Percentiles rank a stretch among this genome's conserved stretches.
phyloP scores from a whole-genome alignment of 2,329 filamentous ascomycete genomes.

The Endocalyx cinctus region DNA sequence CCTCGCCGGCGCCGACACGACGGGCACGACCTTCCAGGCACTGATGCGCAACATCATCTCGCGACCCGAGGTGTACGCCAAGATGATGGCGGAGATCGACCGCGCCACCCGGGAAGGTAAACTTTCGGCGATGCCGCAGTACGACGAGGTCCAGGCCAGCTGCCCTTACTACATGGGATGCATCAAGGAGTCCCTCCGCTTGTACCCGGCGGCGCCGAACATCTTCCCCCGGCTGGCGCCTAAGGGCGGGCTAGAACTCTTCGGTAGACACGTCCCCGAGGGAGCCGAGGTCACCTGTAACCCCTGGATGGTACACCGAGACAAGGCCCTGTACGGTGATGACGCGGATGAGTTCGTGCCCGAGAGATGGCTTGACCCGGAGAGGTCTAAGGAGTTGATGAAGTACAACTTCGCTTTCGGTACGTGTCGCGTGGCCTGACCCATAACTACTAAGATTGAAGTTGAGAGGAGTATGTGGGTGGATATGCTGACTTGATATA shows the following conservation, averaged over 20 bases:
- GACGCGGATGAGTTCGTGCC: slow-evolving; percentile 43
- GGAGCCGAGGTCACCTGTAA: slow-evolving; percentile 40
- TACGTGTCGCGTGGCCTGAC: no score
- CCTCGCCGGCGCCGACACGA: slow-evolving; percentile 49
- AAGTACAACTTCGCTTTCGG: slow-evolving; percentile 46
- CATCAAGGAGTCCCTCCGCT: slow-evolving; percentile 45
- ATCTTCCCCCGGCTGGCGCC: slow-evolving; percentile 42
- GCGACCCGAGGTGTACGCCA: slow-evolving; percentile 35
- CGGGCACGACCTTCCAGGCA: slow-evolving; percentile 45
- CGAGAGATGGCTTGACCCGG: slow-evolving; percentile 42
- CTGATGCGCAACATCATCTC: slow-evolving; percentile 39
- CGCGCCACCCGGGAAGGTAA: slow-evolving; percentile 27
- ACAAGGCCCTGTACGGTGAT: slow-evolving; percentile 33
- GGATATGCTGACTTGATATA: no score
- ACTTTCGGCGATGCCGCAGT: slow-evolving; percentile 32
- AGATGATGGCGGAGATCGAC: slow-evolving; percentile 43
- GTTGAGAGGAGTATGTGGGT: no score
- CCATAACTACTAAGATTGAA: no score
- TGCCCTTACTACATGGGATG: slow-evolving; percentile 46
- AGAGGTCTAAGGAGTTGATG: slow-evolving; percentile 35
- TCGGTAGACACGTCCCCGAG: slow-evolving; percentile 28
- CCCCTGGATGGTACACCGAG: slow-evolving; percentile 42
- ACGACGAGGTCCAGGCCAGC: slow-evolving; percentile 35
- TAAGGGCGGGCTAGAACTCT: slow-evolving; percentile 25
- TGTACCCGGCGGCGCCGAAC: slow-evolving; percentile 46